Evolutionary conservation across 2,329 filamentous ascomycete species (phyloP), one percentile per base, ranked within the genome.

Genomic region (Scolecobasidium constrictum): DNA sequence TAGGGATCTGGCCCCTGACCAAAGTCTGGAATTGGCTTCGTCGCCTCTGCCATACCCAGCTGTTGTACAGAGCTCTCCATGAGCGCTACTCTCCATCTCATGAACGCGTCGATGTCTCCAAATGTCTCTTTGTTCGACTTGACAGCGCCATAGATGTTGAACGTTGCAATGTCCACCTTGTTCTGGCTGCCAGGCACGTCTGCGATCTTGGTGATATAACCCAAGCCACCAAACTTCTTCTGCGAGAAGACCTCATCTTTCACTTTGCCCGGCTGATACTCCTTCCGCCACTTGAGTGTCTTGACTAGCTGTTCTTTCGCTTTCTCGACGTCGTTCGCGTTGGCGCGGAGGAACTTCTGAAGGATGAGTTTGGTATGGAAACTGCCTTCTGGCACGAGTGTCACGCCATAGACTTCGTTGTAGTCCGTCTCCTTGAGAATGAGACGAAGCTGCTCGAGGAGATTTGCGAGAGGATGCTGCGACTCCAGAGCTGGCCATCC

Each of bases 281-380:
- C 69, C 62, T 83, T 83, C 47, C 90, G 78, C 86, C 88, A 95
- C 51, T 82, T 73, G 34, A 95, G 71, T 1, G 87, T 88, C 54
- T 81, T 78, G 46, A 67, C 70, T 35, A 96, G 75, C 66, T 95
- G 88, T 43, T 81, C 75, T 57, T 81, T 78, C 13, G 88, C 85
- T 57, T 80, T 80, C 42, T 70, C 68, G 5, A 86, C 59, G 55
- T 93, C 79, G 48, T 81, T 80, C 48, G 80, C 78, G 60, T 95
- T 95, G 58, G 88, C 90, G 52, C 88, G 85, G 44, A 96, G 75
- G 66, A 88, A 95, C 68, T 95, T 96, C 59, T 94, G 86, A 38
- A 95, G 71, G 40, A 95, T 76, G 53, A 94, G 80, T 57, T 83
- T 81, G 38, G 83, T 87, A 43, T 84, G 84, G 41, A 88, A 71